phyloP scores from a whole-genome alignment of 225 moss, liverwort and hornwort species.

The Marchantia polymorpha region DNA sequence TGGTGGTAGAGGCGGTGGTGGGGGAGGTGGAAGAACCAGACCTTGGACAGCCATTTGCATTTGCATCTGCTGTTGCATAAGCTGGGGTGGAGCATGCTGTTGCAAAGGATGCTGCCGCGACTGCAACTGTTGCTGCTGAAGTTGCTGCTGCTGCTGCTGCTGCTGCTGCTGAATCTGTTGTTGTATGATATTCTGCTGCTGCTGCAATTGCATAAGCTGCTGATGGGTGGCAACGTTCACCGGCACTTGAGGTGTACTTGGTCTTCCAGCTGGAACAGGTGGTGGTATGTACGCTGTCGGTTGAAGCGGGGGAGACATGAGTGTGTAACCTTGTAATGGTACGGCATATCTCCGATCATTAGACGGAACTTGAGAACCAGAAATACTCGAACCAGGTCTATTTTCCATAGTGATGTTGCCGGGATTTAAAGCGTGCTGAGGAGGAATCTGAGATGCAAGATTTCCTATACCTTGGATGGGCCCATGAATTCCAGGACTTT shows the following conservation, averaged over 20 bases:
- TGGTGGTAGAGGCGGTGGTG: constrained; percentile 16
- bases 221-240: constrained; percentile 32
- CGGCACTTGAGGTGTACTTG: constrained; percentile 39
- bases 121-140: constrained; percentile 6
- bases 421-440: constrained; percentile 30
- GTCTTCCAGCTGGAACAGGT: constrained; percentile 65
- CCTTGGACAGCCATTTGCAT: constrained; percentile 33
- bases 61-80: constrained; percentile 31
- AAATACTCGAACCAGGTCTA: constrained; percentile 39
- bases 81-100: constrained; percentile 22
- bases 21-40: constrained; percentile 32
- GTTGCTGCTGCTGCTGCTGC: constrained; percentile 24
- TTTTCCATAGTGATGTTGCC: constrained; percentile 36
- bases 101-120: constrained; percentile 16
- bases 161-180: constrained; percentile 36
- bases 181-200: constrained; percentile 41
- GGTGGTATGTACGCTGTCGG: constrained; percentile 42
- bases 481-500: constrained; percentile 38
- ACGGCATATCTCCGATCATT: constrained; percentile 51
- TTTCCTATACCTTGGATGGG: constrained; percentile 44
- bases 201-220: constrained; percentile 39
- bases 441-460: constrained; percentile 45
- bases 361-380: constrained; percentile 40
- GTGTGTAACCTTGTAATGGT: constrained; percentile 42
- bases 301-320: constrained; percentile 46